phyloP scores from a whole-genome alignment of 352 stramenopile genomes.

The Thraustochytrium sp. region DNA sequence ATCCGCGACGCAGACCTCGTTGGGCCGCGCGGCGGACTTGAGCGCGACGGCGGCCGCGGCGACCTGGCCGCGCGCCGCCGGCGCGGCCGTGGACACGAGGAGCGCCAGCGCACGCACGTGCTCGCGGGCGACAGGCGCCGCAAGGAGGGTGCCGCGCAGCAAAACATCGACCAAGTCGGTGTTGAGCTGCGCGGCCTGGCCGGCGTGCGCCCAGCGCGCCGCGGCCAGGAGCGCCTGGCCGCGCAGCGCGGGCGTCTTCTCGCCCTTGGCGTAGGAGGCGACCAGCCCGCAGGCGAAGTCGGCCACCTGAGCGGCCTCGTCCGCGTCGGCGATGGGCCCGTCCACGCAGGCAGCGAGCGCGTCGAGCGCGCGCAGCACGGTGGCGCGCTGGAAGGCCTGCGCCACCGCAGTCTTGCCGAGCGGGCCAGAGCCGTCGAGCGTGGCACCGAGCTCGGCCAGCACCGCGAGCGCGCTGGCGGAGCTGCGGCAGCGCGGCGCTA shows the following conservation, averaged over 20 bases:
- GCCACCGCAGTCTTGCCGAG: constrained; percentile 19
- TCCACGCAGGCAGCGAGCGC: background rate
- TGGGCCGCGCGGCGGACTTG: background rate
- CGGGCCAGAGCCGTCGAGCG: background rate
- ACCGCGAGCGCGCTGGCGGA: background rate
- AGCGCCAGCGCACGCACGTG: background rate
- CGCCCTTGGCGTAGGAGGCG: background rate
- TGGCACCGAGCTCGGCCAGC: background rate
- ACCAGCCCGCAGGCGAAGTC: background rate
- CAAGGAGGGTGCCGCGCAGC: background rate
- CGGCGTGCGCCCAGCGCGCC: background rate
- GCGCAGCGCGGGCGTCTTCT: background rate
- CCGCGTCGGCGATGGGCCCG: background rate
- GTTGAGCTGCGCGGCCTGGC: background rate
- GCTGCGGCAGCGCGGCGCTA: background rate
- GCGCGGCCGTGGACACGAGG: background rate
- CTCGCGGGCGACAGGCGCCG: background rate
- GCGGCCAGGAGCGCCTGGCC: background rate
- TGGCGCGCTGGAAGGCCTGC: constrained; percentile 19
- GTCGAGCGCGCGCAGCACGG: background rate
- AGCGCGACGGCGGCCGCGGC: background rate
- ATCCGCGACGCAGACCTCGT: constrained; percentile 6
- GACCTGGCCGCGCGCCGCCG: background rate
- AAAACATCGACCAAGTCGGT: background rate
- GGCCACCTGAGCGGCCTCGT: background rate